Evolutionary conservation across 2,329 filamentous ascomycete species (phyloP).

Genomic region (Ophiognomonia clavigignenti-juglandacearum): DNA sequence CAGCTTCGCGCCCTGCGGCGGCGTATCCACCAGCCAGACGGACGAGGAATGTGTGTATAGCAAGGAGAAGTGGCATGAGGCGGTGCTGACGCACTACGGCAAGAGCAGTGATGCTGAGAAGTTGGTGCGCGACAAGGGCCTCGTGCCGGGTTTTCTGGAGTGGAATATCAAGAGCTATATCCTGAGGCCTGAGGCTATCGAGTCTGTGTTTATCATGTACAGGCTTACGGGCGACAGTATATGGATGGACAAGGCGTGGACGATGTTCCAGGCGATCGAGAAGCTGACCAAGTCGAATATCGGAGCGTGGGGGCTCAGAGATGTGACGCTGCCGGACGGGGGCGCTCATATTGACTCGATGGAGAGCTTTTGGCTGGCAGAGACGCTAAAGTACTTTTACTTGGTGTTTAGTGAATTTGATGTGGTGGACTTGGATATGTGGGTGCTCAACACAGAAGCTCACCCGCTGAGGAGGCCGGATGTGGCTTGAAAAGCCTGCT

Average conservation of each 20-base stretch:
- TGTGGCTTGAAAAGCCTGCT: conserved; percentile 1
- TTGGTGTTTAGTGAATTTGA: conserved; percentile 57
- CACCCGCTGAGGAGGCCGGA: conserved; percentile 40
- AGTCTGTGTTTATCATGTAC: conserved; percentile 75
- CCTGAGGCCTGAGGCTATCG: conserved; percentile 72
- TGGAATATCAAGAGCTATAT: conserved; percentile 57
- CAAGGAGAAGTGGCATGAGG: conserved; percentile 21
- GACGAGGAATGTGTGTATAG: conserved; percentile 21
- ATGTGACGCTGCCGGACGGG: conserved; percentile 47
- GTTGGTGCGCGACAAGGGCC: conserved; percentile 8
- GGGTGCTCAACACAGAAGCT: conserved; percentile 56
- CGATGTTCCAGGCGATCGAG: conserved; percentile 64
- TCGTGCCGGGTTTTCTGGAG: conserved; percentile 44
- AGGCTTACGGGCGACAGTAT: conserved; percentile 62
- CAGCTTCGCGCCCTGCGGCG: conserved; percentile 36
- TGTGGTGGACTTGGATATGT: conserved; percentile 55
- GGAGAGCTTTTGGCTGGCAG: conserved; percentile 72
- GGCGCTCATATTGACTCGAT: conserved; percentile 51
- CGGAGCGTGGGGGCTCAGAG: conserved; percentile 61
- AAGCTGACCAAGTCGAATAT: conserved; percentile 55
- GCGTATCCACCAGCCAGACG: conserved; percentile 17
- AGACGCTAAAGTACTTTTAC: conserved; percentile 65
- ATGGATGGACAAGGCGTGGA: conserved; percentile 67
- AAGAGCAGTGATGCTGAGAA: conserved; percentile 4
- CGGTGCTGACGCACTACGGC: conserved; percentile 14